These are phyloP conservation scores for Diaporthe ilicicola DNA, from an alignment of 2,329 filamentous ascomycete species.

Conservation along the genomic window DNA sequence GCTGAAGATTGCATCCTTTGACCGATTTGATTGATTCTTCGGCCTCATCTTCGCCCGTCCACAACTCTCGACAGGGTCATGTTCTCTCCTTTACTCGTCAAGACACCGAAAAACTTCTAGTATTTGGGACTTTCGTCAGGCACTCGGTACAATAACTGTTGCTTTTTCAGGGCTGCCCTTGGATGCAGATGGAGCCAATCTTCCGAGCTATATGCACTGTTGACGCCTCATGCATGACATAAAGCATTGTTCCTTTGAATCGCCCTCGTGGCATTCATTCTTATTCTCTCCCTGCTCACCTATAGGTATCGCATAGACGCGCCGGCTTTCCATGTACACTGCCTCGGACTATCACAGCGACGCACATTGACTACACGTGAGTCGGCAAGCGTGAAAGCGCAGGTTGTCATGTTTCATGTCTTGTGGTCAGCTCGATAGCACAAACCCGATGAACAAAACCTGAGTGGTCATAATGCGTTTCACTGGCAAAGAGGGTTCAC, in stretches of 20 bases:
- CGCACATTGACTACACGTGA: background rate
- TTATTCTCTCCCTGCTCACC: background rate
- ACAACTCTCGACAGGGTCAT: too few species aligned
- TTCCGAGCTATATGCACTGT: background rate
- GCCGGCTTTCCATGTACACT: background rate
- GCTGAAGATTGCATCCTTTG: too few species aligned
- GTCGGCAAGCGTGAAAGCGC: background rate
- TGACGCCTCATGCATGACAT: background rate
- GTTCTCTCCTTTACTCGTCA: too few species aligned
- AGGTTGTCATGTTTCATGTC: background rate
- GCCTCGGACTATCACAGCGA: background rate
- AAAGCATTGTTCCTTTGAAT: background rate
- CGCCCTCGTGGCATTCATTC: background rate
- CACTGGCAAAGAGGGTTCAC: background rate
- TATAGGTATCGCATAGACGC: background rate
- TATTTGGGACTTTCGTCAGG: too few species aligned
- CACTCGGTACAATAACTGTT: too few species aligned
- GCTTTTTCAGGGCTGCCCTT: too few species aligned
- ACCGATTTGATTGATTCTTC: too few species aligned
- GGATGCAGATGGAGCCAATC: background rate
- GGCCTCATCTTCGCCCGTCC: too few species aligned
- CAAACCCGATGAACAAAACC: background rate
- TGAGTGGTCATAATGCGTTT: background rate
- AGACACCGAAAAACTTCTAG: too few species aligned
- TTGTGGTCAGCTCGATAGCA: background rate